Evolutionary conservation across 2,329 filamentous ascomycete species (phyloP), one percentile per base, ranked within the genome.

Genomic region (Paracoccidioides brasiliensis): DNA sequence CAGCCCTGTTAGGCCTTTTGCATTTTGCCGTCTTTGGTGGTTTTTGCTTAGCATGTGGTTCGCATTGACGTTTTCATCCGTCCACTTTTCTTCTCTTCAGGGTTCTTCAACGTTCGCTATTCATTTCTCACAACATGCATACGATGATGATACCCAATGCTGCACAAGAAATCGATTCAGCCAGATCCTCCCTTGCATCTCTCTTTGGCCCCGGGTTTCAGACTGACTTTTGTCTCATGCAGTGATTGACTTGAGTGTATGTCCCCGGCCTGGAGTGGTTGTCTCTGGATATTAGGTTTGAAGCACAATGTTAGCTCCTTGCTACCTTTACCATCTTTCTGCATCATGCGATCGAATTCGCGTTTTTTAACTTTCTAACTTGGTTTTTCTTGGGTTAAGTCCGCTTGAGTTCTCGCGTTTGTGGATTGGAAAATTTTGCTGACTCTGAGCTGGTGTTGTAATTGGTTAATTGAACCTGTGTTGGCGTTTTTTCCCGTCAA

Each of bases 401-500:
- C 53, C 53, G 53, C 53, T 46, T 14, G 43, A 54, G 35, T 48
- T 54, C 53, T 48, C 53, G 35, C 35, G 35, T 30, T 40, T 38
- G 15, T 52, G 32, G 15, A 6, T 43, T 44, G 6, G 3, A 33
- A 14, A n/a, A 28, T 28, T 37, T 4, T 12, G 35, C 9, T 30
- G 15, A 37, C 40, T 49, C n/a, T 10, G n/a, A 22, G 28, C 22
- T 30, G 14, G 4, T 14, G 6, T 30, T 7, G 43, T 6, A 22
- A 2, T 46, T 46, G 22, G 35, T 33, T 4, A 28, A 14, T 46
- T 46, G 9, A n/a, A 28, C 3, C 12, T 28, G 12, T 32, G 12
- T 30, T 32, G 3, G 4, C 28, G 28, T 28, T 33, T 33, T 33
- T 33, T 33, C 14, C 28, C 2, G 15, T 10, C 30, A 8, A 12